Evolutionary conservation across 1,284 basidiomycete genomes (phyloP), one percentile per base, ranked within the genome.

Genomic region (Rhodotorula mucilaginosa): DNA sequence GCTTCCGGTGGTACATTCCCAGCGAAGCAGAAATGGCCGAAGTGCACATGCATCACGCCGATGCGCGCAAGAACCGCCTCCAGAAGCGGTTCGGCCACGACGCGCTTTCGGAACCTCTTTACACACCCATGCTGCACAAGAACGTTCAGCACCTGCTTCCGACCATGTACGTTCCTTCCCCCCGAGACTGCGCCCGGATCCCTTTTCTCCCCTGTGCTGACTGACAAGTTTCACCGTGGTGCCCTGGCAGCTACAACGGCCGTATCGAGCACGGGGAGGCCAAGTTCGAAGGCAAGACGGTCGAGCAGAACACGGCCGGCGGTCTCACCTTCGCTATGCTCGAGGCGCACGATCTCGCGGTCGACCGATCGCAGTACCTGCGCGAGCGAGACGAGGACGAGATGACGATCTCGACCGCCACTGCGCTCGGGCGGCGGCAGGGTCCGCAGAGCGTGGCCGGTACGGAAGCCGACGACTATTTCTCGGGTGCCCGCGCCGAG

Each of bases 51-150:
- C 87, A 92, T 79, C 90, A 90, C 12, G 85, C 86, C 6, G 91
- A 93, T 80, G 83, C 85, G 67, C 84, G 85, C 54, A 85, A 88
- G 68, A 86, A 90, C 78, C 86, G 90, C 49, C 85, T 94, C 19
- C 87, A 88, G 82, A 90, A 88, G 79, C 88, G 92, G 29, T 94
- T 93, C 80, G 92, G 91, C 5, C 92, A 94, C 80, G 91, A 92
- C 1, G 88, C 91, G 10, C 83, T 94, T 57, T 86, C 91, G 61
- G 72, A 78, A 54, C 73, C 70, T 58, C 83, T 94, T 46, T 93
- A 91, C 82, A 92, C 91, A 19, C 92, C 91, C 0, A 91, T 92
- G 90, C 82, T 93, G 54, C 92, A 93, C 79, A 89, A 90, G 73
- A 89, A 88, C 80, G 89, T 91, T 87, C 89, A 91, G 85, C 87